Conservation (phyloP, 108 stramenopile species). For the Fragilariopsis cylindrus region DNA sequence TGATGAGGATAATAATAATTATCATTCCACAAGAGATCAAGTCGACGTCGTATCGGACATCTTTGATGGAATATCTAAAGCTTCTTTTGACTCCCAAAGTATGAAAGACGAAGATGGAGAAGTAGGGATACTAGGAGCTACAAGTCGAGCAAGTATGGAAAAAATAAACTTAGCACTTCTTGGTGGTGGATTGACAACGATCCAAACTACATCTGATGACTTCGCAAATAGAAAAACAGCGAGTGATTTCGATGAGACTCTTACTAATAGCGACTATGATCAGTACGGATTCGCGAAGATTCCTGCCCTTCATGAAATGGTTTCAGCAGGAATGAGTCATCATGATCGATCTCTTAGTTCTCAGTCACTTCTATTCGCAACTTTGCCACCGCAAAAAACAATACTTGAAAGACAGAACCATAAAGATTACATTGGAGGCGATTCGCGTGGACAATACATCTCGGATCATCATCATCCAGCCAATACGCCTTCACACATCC, state of each 20-base stretch:
- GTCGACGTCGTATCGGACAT: slow-evolving; percentile 46
- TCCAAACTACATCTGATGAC: slow-evolving; percentile 51
- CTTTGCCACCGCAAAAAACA: not conserved
- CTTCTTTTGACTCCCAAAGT: not conserved
- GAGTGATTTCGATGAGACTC: slow-evolving; percentile 53
- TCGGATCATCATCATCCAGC: slow-evolving; percentile 5
- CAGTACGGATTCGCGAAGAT: slow-evolving; percentile 46
- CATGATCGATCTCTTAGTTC: slow-evolving; percentile 22
- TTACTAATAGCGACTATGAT: slow-evolving; percentile 53
- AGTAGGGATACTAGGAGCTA: slow-evolving; percentile 19
- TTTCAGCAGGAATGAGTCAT: slow-evolving; percentile 29
- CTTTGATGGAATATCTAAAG: slow-evolving; percentile 51
- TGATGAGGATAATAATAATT: slow-evolving; percentile 40
- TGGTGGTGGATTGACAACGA: slow-evolving; percentile 52
- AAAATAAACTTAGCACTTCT: slow-evolving; percentile 37
- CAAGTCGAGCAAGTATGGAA: slow-evolving; percentile 1
- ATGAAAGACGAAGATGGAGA: slow-evolving; percentile 9
- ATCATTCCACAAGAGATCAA: slow-evolving; percentile 54
- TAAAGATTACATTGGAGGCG: slow-evolving; percentile 7
- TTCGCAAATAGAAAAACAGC: slow-evolving; percentile 44
- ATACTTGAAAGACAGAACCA: not conserved
- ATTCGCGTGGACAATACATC: slow-evolving; percentile 22
- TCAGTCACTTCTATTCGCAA: slow-evolving; percentile 9
- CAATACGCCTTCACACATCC: slow-evolving; percentile 13
- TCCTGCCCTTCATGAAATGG: slow-evolving; percentile 45